phyloP scores from a whole-genome alignment of 257 asterid genomes.

The Rauvolfia tetraphylla region DNA sequence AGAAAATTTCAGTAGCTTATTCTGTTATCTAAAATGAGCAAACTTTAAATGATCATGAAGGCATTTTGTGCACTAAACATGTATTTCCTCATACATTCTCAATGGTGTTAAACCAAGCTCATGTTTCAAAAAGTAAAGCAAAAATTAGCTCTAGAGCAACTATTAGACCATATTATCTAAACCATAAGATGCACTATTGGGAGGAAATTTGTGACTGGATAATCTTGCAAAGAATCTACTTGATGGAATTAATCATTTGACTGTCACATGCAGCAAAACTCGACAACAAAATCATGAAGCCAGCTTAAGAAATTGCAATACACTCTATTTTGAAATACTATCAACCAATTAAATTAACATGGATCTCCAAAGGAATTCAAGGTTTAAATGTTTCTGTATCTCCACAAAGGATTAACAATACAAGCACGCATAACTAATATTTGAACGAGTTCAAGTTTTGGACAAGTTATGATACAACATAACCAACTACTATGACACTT shows the following conservation, averaged over 20 bases:
- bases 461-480: not conserved
- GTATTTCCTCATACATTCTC: not conserved
- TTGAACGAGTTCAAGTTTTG: not conserved
- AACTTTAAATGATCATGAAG: not conserved
- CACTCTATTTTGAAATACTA: not conserved
- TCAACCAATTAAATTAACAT: not conserved
- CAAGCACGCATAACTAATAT: not conserved
- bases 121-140: not conserved
- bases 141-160: conserved; percentile 7
- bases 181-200: not conserved
- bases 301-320: not conserved
- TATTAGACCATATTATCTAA: not conserved
- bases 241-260: not conserved
- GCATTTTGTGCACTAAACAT: not conserved
- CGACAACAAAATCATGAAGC: not conserved
- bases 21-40: not conserved
- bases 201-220: not conserved
- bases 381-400: not conserved
- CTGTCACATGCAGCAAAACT: not conserved
- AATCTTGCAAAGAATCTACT: not conserved
- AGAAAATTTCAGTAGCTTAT: not conserved
- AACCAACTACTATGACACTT: not conserved
- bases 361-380: not conserved
- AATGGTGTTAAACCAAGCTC: not conserved
- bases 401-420: not conserved